phyloP scores from a whole-genome alignment of 78 protist genomes.

The Dictyostelium firmibasis region DNA sequence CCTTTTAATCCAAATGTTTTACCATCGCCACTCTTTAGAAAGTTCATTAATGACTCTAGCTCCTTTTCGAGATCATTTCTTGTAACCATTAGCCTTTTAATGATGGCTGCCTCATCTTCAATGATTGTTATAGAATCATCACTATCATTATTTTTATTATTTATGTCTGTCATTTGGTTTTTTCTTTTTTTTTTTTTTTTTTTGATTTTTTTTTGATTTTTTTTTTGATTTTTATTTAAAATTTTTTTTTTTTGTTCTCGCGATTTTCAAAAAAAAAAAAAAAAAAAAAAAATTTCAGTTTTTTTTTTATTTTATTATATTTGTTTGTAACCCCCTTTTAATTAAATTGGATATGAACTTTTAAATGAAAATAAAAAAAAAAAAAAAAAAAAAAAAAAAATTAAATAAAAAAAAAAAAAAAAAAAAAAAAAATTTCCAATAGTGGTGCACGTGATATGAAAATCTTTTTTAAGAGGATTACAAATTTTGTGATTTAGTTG shows the following conservation, averaged over 20 bases:
- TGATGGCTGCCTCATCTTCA: neutral
- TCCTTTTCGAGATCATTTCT: slow-evolving; percentile 30
- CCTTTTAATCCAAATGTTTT: slow-evolving; percentile 50
- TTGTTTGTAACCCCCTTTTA: neutral
- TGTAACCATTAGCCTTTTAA: neutral
- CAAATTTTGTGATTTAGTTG: neutral
- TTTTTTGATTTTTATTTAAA: neutral
- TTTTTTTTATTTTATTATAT: too few species aligned
- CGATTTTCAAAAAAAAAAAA: neutral
- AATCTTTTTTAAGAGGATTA: neutral
- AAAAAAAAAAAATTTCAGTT: too few species aligned
- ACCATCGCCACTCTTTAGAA: slow-evolving; percentile 43
- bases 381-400: too few species aligned
- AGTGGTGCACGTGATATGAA: neutral
- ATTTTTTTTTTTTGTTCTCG: neutral
- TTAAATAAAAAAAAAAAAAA: too few species aligned
- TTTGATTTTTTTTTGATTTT: neutral
- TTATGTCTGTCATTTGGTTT: neutral
- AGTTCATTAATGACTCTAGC: slow-evolving; percentile 6
- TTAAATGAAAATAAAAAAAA: too few species aligned
- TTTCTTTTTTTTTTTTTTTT: neutral
- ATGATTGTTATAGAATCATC: neutral
- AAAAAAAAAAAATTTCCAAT: too few species aligned
- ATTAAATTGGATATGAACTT: too few species aligned
- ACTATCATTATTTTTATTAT: neutral